Base-by-base conservation (phyloP, 441 rosid genomes). In the Gossypium davidsonii region DNA sequence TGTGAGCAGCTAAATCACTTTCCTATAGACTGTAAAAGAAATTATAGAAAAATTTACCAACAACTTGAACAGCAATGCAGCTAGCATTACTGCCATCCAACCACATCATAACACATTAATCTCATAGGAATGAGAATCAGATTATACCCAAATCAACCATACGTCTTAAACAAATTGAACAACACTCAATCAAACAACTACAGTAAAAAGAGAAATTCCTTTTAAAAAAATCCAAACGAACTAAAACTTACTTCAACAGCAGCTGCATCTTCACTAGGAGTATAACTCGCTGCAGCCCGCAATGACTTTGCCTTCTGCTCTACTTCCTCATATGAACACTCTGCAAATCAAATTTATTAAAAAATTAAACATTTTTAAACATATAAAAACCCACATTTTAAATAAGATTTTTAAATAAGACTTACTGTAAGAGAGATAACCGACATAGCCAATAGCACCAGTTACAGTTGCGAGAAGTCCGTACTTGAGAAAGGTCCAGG, bases 271-370 rank as follows among this genome's bases (percentile, higher is more conserved):
- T 79, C 85, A 51, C 74, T 44, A 1, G 73, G 75, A 53, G 78
- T 63, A 55, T 77, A 74, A 34, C 71, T 80, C 12, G 83, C 87
- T 4, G 93, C 84, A 76, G 85, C 90, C n/a, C 93, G 79, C 75
- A 92, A 80, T 12, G 84, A 81, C 81, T 83, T 92, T n/a, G 91
- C 86, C 85, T 85, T 91, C 67, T 85, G 82, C 55, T 86, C 89
- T 49, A 90, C 82, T 77, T 94, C 93, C 75, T 89, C 91, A 62
- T 84, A 72, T 52, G 91, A 65, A 79, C 85, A 89, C 3, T 90
- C 98, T 92, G 85, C 84, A 74, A 26, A 72, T 72, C 7, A 26
- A n/a, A 49, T 26, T 3, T 8, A 6, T 53, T 6, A 5, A 53
- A 57, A 14, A 31, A 68, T 0, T 12, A 26, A 15, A 15, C 25